Base-by-base conservation (phyloP, 352 stramenopile genomes). In the Globisporangium lucens region DNA sequence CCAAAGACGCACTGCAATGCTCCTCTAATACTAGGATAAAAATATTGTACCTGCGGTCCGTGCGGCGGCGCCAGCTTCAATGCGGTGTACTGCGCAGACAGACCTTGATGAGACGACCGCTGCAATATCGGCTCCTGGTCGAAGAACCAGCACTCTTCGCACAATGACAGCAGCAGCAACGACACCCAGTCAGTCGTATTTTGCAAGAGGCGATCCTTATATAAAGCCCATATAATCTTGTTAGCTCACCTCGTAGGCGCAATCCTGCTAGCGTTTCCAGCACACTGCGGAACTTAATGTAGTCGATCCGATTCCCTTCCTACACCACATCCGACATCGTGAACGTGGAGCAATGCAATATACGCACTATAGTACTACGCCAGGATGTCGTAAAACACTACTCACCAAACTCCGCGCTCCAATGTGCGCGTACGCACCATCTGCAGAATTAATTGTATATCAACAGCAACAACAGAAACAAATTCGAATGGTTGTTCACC, bases 81-180 rank as follows among this genome's bases (percentile, higher is more conserved):
- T 33, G 67, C 70, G 35, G 82, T 83, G 69, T 91, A 91, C 57
- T 89, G 73, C 13, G 71, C 67, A 8, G 80, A 73, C 20, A 75
- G 53, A 7, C 63, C 66, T 41, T 87, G 79, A 38, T 75, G 70
- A 8, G 68, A 52, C 1, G 75, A 82, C 38, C 75, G 80, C 64
- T 78, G 71, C 24, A 63, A 36, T 41, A 82, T 78, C 3, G 78
- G 82, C 46, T 92, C 89, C 24, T 95, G 87, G 49, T 94, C 86
- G 65, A 95, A 95, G 65, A 89, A 94, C 87, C 87, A 95, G 75
- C 87, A 93, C 74, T 95, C 87, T 95, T 65, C n/a, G 35, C 24
- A 58, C 8, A 0, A 38, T 38, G 15, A 47, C 17, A 15, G n/a
- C 33, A 10, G 62, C 20, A 63, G 1, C 20, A 35, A 38, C 17